These are phyloP conservation scores for Solanum chilense DNA, from an alignment of 257 asterid genomes.

Conservation along the genomic window DNA sequence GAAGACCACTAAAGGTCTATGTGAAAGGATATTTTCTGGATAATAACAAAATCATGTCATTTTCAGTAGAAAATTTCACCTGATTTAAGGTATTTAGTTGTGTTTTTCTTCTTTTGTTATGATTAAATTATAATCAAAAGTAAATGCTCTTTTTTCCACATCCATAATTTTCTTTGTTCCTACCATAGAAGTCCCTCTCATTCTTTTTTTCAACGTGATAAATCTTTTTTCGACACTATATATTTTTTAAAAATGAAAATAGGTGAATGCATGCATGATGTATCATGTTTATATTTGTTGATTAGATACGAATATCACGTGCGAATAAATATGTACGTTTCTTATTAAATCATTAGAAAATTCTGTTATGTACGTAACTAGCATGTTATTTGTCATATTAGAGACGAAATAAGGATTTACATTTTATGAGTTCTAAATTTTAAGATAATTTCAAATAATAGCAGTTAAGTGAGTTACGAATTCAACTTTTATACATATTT, in stretches of 20 bases:
- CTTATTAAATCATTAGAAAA: background rate
- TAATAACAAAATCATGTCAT: background rate
- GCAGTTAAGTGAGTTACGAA: background rate
- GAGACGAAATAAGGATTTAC: background rate
- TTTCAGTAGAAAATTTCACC: background rate
- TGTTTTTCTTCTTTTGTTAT: background rate
- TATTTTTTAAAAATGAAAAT: background rate
- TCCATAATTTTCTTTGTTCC: background rate
- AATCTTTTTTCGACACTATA: background rate
- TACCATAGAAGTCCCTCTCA: background rate
- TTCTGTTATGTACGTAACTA: background rate
- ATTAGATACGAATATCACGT: background rate
- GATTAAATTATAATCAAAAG: background rate
- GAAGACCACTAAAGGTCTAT: background rate
- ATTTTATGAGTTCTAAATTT: background rate
- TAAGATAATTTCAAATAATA: background rate
- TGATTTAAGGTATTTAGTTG: background rate
- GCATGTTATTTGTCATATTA: background rate
- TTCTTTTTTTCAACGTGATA: background rate
- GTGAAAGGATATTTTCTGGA: background rate
- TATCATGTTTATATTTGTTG: background rate
- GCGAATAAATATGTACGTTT: background rate
- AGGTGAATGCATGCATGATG: background rate
- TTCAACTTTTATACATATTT: background rate
- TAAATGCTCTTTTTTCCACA: background rate